Percentiles rank a stretch among this genome's conserved stretches.
Evolutionary conservation across 805 yeast species (phyloP).

Genomic region (Starmerella ratchasimensis): DNA sequence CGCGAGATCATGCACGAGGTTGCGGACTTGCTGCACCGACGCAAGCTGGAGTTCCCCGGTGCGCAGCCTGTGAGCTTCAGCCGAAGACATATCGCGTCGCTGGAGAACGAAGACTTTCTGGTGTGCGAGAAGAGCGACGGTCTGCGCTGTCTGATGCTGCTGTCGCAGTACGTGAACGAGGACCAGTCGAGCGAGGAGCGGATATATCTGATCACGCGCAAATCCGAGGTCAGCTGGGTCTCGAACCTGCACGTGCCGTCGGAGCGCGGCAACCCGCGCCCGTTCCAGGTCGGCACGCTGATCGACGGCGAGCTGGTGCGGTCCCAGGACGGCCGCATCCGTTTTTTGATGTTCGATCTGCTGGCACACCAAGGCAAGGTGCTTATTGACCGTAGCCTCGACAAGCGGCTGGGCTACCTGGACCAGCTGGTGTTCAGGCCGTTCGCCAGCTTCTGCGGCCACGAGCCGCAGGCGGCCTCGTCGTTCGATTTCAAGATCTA

Average conservation of each 20-base stretch:
- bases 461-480: conserved; percentile 59
- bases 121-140: conserved; percentile 98
- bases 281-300: conserved; percentile 73
- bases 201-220: conserved; percentile 76
- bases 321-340: conserved; percentile 32
- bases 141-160: conserved; percentile 59
- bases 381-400: conserved; percentile 55
- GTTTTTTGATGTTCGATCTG: conserved; percentile 85
- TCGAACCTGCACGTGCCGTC: conserved; percentile 70
- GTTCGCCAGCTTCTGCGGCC: conserved; percentile 51
- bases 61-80: conserved; percentile 92
- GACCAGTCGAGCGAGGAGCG: conserved; percentile 55
- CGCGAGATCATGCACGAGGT: conserved; percentile 55
- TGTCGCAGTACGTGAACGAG: conserved; percentile 38
- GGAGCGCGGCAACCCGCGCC: conserved; percentile 32
- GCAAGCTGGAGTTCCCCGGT: conserved; percentile 54
- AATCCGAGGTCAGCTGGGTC: conserved; percentile 69
- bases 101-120: conserved; percentile 62
- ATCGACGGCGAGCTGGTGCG: conserved; percentile 89
- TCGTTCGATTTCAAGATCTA: conserved; percentile 75
- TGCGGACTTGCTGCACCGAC: conserved; percentile 44
- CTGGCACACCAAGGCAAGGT: conserved; percentile 66
- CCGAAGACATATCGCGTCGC: conserved; percentile 53
- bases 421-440: conserved; percentile 73
- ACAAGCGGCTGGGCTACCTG: conserved; percentile 76